Conservation (phyloP, 768 basidiomycete genomes). For the Leucogyrophana mollusca region DNA sequence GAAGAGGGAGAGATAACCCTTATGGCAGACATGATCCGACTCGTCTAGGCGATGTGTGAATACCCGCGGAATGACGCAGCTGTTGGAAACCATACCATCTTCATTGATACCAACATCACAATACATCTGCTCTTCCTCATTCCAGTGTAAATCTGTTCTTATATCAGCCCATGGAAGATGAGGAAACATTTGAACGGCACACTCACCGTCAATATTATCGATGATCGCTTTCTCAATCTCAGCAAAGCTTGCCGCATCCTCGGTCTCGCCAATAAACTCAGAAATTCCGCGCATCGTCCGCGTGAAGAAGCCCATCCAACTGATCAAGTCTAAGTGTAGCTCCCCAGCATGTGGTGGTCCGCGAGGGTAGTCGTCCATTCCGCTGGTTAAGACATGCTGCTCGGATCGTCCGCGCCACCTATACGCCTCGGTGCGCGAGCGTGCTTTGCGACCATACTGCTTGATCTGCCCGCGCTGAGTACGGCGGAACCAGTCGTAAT, state of each 20-base stretch:
- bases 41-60: constrained; percentile 57
- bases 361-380: constrained; percentile 96
- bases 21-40: constrained; percentile 87
- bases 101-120: constrained; percentile 86
- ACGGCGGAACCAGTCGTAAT: constrained; percentile 95
- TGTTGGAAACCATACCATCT: constrained; percentile 54
- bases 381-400: constrained; percentile 87
- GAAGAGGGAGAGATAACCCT: constrained; percentile 92
- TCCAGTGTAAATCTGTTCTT: constrained; percentile 85
- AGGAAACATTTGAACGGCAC: constrained; percentile 5
- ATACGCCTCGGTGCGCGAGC: constrained; percentile 89
- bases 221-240: constrained; percentile 81
- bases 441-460: constrained; percentile 79
- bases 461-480: constrained; percentile 94
- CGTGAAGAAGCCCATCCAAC: constrained; percentile 97
- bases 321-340: constrained; percentile 88
- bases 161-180: constrained; percentile 1
- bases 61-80: constrained; percentile 2
- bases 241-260: constrained; percentile 74
- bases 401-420: constrained; percentile 91
- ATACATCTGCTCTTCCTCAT: constrained; percentile 85
- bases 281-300: constrained; percentile 92
- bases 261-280: constrained; percentile 80
- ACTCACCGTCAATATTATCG: constrained; percentile 78
- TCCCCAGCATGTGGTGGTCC: constrained; percentile 89